Conservation (phyloP, 2,329 filamentous ascomycete species). For the Fusarium citri region DNA sequence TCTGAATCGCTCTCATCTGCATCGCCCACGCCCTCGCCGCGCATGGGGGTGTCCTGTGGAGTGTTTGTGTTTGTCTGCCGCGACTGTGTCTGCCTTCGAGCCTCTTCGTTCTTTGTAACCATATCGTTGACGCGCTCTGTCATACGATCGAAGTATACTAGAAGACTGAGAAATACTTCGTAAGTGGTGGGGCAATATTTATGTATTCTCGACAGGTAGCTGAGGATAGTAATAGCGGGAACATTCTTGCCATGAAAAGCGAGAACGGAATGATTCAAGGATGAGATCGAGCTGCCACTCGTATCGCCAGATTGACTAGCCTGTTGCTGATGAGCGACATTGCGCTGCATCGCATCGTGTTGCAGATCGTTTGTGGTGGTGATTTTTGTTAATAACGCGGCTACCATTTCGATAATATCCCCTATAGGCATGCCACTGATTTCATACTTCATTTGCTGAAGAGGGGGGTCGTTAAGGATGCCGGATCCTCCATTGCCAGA, state of each 20-base stretch:
- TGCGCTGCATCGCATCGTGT: slow-evolving; percentile 88
- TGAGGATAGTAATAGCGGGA: slow-evolving; percentile 94
- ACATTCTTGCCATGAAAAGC: slow-evolving; percentile 99
- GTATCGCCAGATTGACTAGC: slow-evolving; percentile 60
- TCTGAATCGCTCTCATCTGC: slow-evolving; percentile 63
- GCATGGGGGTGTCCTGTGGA: slow-evolving; percentile 49
- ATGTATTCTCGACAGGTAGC: slow-evolving; percentile 95
- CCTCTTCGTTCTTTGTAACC: slow-evolving; percentile 74
- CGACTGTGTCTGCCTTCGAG: slow-evolving; percentile 50
- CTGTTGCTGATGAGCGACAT: slow-evolving; percentile 68
- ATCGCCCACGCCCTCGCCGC: slow-evolving; percentile 41
- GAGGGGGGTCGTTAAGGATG: slow-evolving; percentile 62
- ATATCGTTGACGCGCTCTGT: slow-evolving; percentile 92
- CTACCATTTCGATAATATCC: slow-evolving; percentile 99
- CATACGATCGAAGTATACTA: slow-evolving; percentile 99
- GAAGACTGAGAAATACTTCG: slow-evolving; percentile 92
- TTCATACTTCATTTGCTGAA: slow-evolving; percentile 79
- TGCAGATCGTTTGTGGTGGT: slow-evolving; percentile 96
- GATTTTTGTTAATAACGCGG: slow-evolving; percentile 94
- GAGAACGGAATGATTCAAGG: slow-evolving; percentile 75
- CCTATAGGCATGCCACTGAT: slow-evolving; percentile 97
- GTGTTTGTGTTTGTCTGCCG: slow-evolving; percentile 18
- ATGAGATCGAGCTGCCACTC: slow-evolving; percentile 67
- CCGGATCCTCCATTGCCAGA: slow-evolving; percentile 59
- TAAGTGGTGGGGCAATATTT: slow-evolving; percentile 99